These are phyloP conservation scores for Emericellopsis atlantica DNA, from an alignment of 2,329 filamentous ascomycete species.

Conservation along the genomic window DNA sequence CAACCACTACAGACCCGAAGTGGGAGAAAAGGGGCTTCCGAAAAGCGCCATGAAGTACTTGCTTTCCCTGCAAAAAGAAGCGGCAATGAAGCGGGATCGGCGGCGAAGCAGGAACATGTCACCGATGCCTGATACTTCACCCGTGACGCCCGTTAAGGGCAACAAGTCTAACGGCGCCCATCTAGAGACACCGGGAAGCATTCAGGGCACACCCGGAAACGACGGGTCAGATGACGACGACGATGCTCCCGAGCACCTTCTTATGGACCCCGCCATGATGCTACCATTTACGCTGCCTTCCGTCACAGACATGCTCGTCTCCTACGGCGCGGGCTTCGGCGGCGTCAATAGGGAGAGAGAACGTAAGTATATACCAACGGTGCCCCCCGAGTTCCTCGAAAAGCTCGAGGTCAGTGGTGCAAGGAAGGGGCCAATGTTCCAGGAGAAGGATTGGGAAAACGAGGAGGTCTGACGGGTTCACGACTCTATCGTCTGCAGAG, in stretches of 20 bases:
- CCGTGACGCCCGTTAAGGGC: constrained; percentile 28
- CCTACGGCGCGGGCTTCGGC: constrained; percentile 88
- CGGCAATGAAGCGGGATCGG: constrained; percentile 44
- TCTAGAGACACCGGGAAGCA: constrained; percentile 26
- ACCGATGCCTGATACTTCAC: constrained; percentile 25
- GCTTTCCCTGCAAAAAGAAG: constrained; percentile 64
- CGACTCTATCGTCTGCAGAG: too few relatives aligned
- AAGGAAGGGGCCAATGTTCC: constrained; percentile 44
- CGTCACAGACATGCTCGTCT: constrained; percentile 93
- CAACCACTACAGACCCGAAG: constrained; percentile 86
- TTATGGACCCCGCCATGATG: constrained; percentile 83
- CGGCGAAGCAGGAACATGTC: constrained; percentile 33
- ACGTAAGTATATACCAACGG: constrained; percentile 88
- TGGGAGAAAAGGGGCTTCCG: constrained; percentile 82
- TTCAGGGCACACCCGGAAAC: constrained; percentile 20
- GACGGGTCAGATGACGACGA: constrained; percentile 47
- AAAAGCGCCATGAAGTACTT: constrained; percentile 86
- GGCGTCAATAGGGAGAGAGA: constrained; percentile 85
- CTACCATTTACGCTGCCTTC: constrained; percentile 92
- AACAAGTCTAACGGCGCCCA: constrained; percentile 27
- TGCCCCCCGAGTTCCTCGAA: constrained; percentile 83
- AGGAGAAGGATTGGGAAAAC: constrained; percentile 54
- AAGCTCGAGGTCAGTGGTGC: constrained; percentile 59
- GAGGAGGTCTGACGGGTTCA: constrained; percentile 35
- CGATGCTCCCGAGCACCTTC: constrained; percentile 59